Base-by-base conservation (phyloP, 2,329 filamentous ascomycete genomes). In the Pestalotiopsis sp. region DNA sequence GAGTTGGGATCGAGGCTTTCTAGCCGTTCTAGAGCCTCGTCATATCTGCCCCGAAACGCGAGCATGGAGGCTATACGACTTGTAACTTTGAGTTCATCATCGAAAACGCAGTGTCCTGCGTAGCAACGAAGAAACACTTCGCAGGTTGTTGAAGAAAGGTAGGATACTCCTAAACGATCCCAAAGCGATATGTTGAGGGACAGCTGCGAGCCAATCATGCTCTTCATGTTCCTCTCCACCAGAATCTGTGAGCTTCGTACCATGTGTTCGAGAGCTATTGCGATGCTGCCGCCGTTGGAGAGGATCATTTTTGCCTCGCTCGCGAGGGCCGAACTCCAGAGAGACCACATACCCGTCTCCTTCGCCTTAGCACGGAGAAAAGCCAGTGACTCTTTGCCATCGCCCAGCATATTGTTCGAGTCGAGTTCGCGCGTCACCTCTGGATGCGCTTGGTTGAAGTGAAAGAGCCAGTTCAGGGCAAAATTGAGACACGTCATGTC, bases 401-500 rank as follows among this genome's bases (percentile, higher is more conserved):
- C 91, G 0, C 91, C 93, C 9, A 94, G 82, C 84, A 94, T 90
- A 67, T 89, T 93, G 73, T 87, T 90, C 52, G 91, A 90, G 70
- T 91, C 91, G 5, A 92, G 84, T 64, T 90, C 87, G 62, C 85
- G 87, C 71, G 94, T 89, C n/a, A 94, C 86, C 65, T 89, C 85
- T 0, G 94, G 92, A 73, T 95, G 94, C 0, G 92, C 89, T 75
- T 94, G 93, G n/a, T 91, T 92, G 73, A 98, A 97, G 76, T 98
- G 94, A 75, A 97, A 97, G 2, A 98, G 85, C 96, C 96, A 99
- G 75, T 94, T 97, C 69, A 99, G 87, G 39, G 94, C 93, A 80
- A 97, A 98, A 78, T 98, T 98, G 67, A 99, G 85, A 76, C 96
- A 98, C 3, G 88, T 90, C 84, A 94, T 93, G 76, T 99, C 96